Conservation (phyloP, 306 rosid species). For the Begonia peltatifolia region DNA sequence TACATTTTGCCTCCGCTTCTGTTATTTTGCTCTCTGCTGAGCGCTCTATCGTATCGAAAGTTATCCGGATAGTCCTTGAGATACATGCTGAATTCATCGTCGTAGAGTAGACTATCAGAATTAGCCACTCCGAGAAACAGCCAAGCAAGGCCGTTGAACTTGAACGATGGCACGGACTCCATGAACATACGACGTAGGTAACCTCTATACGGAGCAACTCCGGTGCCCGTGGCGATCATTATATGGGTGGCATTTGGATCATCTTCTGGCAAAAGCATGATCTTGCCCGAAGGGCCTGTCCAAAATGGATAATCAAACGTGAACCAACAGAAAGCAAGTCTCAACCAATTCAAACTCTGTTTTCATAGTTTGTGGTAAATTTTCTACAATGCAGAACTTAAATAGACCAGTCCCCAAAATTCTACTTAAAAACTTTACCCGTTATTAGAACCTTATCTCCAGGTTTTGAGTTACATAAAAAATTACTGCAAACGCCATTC, state of each 20-base stretch:
- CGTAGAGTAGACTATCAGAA: slow-evolving; percentile 68
- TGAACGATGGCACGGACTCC: slow-evolving; percentile 66
- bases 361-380: too few species aligned
- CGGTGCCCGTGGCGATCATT: slow-evolving; percentile 94
- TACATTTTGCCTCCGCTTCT: slow-evolving; percentile 89
- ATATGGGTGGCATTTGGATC: slow-evolving; percentile 88
- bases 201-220: slow-evolving; percentile 89
- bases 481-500: slow-evolving; percentile 78
- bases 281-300: slow-evolving; percentile 92
- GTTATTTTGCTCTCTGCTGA: slow-evolving; percentile 85
- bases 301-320: not conserved
- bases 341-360: too few species aligned
- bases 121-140: slow-evolving; percentile 94
- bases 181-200: slow-evolving; percentile 96
- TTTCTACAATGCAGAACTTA: too few species aligned
- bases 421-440: slow-evolving; percentile 20
- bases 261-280: slow-evolving; percentile 95
- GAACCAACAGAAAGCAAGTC: too few species aligned
- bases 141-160: slow-evolving; percentile 94
- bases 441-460: slow-evolving; percentile 85
- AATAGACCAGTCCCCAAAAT: too few species aligned
- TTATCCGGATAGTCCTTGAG: slow-evolving; percentile 64
- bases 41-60: slow-evolving; percentile 65
- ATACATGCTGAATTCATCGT: slow-evolving; percentile 81
- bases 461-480: slow-evolving; percentile 70